Evolutionary conservation across 169 alveolate species (phyloP).

Genomic region (Plasmodium adleri): DNA sequence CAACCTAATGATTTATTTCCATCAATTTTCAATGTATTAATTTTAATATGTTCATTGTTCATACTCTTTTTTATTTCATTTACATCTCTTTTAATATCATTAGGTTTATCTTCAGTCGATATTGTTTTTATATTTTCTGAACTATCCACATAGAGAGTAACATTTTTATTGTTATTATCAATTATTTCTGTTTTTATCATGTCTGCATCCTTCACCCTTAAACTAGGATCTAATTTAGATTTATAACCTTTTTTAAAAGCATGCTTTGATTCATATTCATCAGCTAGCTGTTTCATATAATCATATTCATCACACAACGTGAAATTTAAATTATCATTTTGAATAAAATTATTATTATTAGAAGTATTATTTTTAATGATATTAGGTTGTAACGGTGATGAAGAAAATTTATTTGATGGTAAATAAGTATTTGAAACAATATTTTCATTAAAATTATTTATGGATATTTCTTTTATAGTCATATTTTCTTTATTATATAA

Average conservation of each 20-base stretch:
- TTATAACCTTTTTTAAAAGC: constrained; percentile 10
- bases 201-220: not conserved
- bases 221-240: not conserved
- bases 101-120: no score
- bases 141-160: not conserved
- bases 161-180: not conserved
- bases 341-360: not conserved
- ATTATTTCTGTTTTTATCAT: not conserved
- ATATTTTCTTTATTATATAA: constrained; percentile 75
- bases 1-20: not conserved
- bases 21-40: no score
- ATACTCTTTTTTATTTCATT: not conserved
- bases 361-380: constrained; percentile 8
- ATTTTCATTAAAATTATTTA: constrained; percentile 31
- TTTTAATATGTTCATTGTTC: not conserved
- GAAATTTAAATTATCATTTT: constrained; percentile 11
- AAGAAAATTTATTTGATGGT: not conserved
- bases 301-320: constrained; percentile 66
- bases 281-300: constrained; percentile 64
- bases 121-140: no score
- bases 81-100: no score
- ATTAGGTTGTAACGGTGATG: not conserved
- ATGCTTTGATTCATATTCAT: constrained; percentile 70
- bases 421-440: constrained; percentile 17
- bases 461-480: constrained; percentile 75